Evolutionary conservation across 2,329 filamentous ascomycete species (phyloP), one percentile per base, ranked within the genome.

Genomic region (Ceratocystiopsis minuta): DNA sequence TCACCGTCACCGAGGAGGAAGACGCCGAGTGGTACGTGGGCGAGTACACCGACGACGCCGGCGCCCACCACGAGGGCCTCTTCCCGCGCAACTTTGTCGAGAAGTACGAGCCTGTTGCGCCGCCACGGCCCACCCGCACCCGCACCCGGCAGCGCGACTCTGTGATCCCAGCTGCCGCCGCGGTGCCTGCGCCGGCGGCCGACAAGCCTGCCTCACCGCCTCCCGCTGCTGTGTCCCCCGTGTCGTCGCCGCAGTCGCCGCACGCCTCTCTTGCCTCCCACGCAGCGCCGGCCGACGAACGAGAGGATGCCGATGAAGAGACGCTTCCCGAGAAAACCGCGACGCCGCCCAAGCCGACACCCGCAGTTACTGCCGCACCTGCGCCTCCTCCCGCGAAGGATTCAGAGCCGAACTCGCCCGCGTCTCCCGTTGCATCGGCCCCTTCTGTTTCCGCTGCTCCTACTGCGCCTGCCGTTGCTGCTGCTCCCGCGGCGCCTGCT

Each of bases 41-140:
- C 51, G 80, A 90, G 60, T 95, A 94, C 58, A 65, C 77, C 49
- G 83, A 92, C 60, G 74, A 76, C 46, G 61, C 68, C 41, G 90
- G 90, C 43, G 62, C 60, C 48, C 85, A 79, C 60, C 73, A 78
- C 56, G 78, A 87, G 55, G 88, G 88, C 51, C 81, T 95, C 53
- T 96, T 95, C 60, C 88, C 86, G 40, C 80, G 81, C 57, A 98
- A 96, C 63, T 98, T 98, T 57, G 90, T 98, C 55, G 90, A 98
- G 61, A 85, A 80, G 62, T 92, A 85, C 61, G 88, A 96, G 59
- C 90, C 90, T 34, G 80, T 78, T 43, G 80, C 88, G 48, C 90
- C 90, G 46, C 85, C 87, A 46, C 77, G 90, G 45, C 90, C 90
- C 44, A 71, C 74, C 48, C 77, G 90, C 53, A 67, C 74, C 15